Evolutionary conservation across 495 filamentous ascomycete genomes (phyloP).

Genomic region (Hypoxylon fragiforme): DNA sequence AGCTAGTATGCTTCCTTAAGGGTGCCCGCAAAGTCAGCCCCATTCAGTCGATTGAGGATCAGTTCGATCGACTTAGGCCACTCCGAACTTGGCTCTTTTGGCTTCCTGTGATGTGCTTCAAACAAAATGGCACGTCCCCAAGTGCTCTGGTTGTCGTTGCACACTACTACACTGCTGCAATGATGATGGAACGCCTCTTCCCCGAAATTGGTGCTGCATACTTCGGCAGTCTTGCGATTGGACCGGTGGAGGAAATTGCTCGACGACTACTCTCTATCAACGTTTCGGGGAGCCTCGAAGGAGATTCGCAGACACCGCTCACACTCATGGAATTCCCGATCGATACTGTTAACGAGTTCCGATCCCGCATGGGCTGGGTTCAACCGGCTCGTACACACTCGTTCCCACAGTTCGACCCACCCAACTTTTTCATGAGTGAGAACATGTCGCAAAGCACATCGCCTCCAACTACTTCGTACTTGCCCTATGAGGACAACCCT

Average conservation of each 20-base stretch:
- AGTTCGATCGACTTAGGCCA: conserved; percentile 84
- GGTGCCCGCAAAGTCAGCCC: conserved; percentile 74
- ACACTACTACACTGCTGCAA: conserved; percentile 85
- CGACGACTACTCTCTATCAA: conserved; percentile 58
- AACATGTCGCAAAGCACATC: conserved; percentile 40
- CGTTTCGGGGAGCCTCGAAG: conserved; percentile 47
- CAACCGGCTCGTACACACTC: conserved; percentile 56
- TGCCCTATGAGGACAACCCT: conserved; percentile 52
- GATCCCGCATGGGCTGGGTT: conserved; percentile 63
- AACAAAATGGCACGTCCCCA: conserved; percentile 59
- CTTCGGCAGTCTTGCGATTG: conserved; percentile 74
- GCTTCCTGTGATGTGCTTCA: conserved; percentile 74
- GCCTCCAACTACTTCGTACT: conserved; percentile 42
- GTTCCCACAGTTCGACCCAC: conserved; percentile 55
- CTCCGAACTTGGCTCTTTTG: conserved; percentile 94
- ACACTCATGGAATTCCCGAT: conserved; percentile 66
- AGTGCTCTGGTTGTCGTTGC: conserved; percentile 80
- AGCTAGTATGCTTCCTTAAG: conserved; percentile 80
- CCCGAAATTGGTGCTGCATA: conserved; percentile 88
- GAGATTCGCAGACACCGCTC: conserved; percentile 54
- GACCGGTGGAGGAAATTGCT: conserved; percentile 78
- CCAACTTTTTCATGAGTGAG: conserved; percentile 51
- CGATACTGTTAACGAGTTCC: conserved; percentile 62
- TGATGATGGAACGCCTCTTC: conserved; percentile 86
- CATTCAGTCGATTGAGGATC: conserved; percentile 71